phyloP scores from a whole-genome alignment of 371 early-diverging fungal species.

The Lichtheimia corymbifera region DNA sequence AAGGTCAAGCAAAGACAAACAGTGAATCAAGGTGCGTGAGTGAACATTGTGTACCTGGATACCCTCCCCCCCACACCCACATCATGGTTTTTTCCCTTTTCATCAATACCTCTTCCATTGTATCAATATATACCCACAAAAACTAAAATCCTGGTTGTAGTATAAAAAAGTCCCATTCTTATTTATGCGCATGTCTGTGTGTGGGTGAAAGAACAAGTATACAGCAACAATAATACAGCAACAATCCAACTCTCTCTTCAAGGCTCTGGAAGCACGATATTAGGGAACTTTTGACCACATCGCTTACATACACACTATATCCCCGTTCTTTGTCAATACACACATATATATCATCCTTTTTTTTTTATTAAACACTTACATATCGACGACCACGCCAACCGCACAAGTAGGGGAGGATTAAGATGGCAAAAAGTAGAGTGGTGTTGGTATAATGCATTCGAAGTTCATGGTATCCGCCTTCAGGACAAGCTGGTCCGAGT shows the following conservation, averaged over 20 bases:
- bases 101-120: neutral
- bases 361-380: slow-evolving; percentile 17
- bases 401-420: slow-evolving; percentile 46
- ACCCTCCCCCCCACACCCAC: too few relatives aligned
- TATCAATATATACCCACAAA: neutral
- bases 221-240: too few relatives aligned
- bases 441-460: slow-evolving; percentile 43
- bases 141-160: neutral
- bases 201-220: neutral
- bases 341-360: too few relatives aligned
- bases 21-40: too few relatives aligned
- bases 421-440: slow-evolving; percentile 33
- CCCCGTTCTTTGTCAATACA: too few relatives aligned
- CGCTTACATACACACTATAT: slow-evolving; percentile 43
- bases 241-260: neutral
- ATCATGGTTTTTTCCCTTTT: neutral
- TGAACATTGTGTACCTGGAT: too few relatives aligned
- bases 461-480: slow-evolving; percentile 40
- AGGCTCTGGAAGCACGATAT: slow-evolving; percentile 37
- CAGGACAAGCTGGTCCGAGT: slow-evolving; percentile 33
- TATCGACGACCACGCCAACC: slow-evolving; percentile 41
- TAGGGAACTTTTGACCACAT: slow-evolving; percentile 42
- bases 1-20: slow-evolving; percentile 8
- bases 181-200: neutral
- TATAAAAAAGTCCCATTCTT: neutral